These are phyloP conservation scores for Colletotrichum musae DNA, from an alignment of 2,329 filamentous ascomycete genomes.

Conservation along the genomic window DNA sequence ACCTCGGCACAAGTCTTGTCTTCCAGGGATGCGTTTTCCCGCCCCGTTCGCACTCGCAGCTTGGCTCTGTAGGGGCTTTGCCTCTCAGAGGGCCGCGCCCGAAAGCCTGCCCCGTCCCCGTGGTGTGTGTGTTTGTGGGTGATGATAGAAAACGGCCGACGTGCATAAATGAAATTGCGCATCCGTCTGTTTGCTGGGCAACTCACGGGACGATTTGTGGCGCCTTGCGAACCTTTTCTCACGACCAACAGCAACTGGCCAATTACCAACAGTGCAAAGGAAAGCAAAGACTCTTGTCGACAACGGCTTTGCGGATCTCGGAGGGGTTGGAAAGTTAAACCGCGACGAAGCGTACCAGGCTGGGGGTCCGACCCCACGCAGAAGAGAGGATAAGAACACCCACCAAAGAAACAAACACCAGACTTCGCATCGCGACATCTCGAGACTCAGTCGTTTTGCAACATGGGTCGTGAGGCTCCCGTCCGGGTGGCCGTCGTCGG, in stretches of 20 bases:
- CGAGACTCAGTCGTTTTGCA: not conserved
- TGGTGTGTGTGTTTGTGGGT: not conserved
- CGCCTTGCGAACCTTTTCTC: not conserved
- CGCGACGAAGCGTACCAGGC: not conserved
- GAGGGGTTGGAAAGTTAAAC: not conserved
- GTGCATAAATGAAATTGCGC: conserved; percentile 32
- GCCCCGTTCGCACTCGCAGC: not conserved
- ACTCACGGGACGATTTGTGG: not conserved
- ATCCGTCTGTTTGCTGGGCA: not conserved
- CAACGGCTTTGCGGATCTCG: not conserved
- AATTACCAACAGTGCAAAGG: not conserved
- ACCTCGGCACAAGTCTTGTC: conserved; percentile 24
- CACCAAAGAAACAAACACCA: not conserved
- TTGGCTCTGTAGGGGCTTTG: not conserved
- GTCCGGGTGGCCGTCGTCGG: conserved; percentile 53
- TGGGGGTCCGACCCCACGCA: not conserved
- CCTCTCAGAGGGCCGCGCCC: no score
- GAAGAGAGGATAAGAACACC: not conserved
- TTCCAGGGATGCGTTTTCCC: conserved; percentile 2
- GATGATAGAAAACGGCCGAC: not conserved
- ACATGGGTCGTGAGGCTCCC: conserved; percentile 19
- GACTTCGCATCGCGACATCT: not conserved
- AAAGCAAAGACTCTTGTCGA: not conserved
- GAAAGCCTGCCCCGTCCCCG: no score
- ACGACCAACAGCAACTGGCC: not conserved